Percentiles rank a stretch among this genome's conserved stretches.
These are phyloP conservation scores for Ophiocordyceps sinensis DNA, from an alignment of 2,329 filamentous ascomycete genomes.

Conservation along the genomic window DNA sequence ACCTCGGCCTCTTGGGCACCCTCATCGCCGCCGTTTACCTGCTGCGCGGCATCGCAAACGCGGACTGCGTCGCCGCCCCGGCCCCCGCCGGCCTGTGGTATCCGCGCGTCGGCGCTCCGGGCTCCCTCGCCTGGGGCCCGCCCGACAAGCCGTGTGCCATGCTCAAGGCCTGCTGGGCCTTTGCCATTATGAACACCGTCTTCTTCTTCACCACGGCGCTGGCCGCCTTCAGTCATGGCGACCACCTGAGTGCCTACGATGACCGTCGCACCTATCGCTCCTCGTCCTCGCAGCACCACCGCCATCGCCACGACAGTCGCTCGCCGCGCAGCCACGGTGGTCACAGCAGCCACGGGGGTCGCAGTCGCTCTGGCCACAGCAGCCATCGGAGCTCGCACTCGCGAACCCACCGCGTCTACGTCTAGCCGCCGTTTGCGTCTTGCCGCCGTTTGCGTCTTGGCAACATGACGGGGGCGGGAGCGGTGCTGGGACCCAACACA, in stretches of 20 bases:
- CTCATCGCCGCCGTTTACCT: slow-evolving; percentile 49
- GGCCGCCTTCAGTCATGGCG: slow-evolving; percentile 48
- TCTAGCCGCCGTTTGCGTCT: slow-evolving; percentile 15
- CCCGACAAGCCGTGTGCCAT: slow-evolving; percentile 72
- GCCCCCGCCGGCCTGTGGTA: slow-evolving; percentile 32
- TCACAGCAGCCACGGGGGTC: slow-evolving; percentile 22
- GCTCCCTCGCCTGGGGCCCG: slow-evolving; percentile 33
- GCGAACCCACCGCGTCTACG: slow-evolving; percentile 34
- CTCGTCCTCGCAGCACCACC: slow-evolving; percentile 20
- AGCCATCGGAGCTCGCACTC: slow-evolving; percentile 31
- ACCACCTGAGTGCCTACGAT: slow-evolving; percentile 27
- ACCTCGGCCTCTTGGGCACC: slow-evolving; percentile 47
- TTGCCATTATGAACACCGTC: slow-evolving; percentile 76
- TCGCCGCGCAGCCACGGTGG: slow-evolving; percentile 12
- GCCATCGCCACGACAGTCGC: neutral
- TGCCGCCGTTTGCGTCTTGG: too few species aligned
- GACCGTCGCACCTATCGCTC: slow-evolving; percentile 6
- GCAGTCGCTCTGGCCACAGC: slow-evolving; percentile 22
- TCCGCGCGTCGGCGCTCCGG: slow-evolving; percentile 41
- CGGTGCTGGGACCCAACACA: neutral
- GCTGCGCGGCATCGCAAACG: slow-evolving; percentile 41
- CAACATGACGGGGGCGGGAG: neutral
- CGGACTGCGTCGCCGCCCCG: slow-evolving; percentile 53
- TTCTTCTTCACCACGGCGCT: slow-evolving; percentile 69
- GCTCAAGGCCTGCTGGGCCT: slow-evolving; percentile 81